Conservation (phyloP, 1,139 yeast genomes). For the Suhomyces chickasaworum region DNA sequence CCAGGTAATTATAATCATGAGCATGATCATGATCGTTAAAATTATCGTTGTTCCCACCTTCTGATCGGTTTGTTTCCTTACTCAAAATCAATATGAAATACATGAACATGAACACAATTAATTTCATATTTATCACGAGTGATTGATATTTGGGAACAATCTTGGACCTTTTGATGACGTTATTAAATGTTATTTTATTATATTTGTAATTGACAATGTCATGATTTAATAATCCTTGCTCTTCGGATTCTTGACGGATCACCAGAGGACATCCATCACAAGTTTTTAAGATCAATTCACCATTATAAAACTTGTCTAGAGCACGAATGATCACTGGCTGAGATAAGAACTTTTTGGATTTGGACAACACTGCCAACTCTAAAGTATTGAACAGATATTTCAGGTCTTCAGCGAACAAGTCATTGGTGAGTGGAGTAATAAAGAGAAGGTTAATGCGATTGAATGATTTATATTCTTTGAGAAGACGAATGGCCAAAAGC, state of each 20-base stretch:
- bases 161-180: conserved; percentile 34
- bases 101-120: conserved; percentile 34
- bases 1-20: neutral
- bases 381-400: conserved; percentile 44
- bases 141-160: conserved; percentile 49
- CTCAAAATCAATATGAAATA: conserved; percentile 37
- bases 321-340: conserved; percentile 58
- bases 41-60: conserved; percentile 3
- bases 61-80: conserved; percentile 20
- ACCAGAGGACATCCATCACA: conserved; percentile 4
- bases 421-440: conserved; percentile 42
- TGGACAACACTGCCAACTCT: conserved; percentile 56
- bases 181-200: conserved; percentile 33
- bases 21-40: conserved; percentile 1
- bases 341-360: conserved; percentile 55
- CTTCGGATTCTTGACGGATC: conserved; percentile 21
- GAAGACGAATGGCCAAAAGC: conserved; percentile 52
- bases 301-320: conserved; percentile 56
- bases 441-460: conserved; percentile 48
- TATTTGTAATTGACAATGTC: conserved; percentile 41
- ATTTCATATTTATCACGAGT: conserved; percentile 41
- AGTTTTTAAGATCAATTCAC: conserved; percentile 41
- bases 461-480: conserved; percentile 50
- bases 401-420: conserved; percentile 16
- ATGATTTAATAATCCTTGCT: conserved; percentile 22